Evolutionary conservation across 106 monocot species (phyloP), one percentile per base, ranked within the genome.

Genomic region (Dioscorea zingiberensis): DNA sequence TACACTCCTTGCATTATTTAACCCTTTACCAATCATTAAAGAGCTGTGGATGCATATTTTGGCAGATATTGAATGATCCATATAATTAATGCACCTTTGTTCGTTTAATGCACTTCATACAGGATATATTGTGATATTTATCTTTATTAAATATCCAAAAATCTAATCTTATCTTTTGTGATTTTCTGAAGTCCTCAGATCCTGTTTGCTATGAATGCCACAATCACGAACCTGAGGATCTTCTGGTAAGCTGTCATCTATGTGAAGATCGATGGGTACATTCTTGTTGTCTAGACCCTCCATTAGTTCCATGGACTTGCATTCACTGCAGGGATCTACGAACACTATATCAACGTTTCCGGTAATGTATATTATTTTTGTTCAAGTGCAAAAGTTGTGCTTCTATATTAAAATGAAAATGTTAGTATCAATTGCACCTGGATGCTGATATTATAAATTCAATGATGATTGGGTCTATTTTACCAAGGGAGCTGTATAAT

Each of bases 271-370:
- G 58, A 13, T 86, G 85, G 85, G 85, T 88, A 45, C 95, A 97
- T 71, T 86, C 91, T 9, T 97, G 70, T 58, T 97, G 95, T 75
- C 79, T 97, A 25, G 95, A 91, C 61, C 95, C 95, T 72, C 95
- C 95, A 57, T 60, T 85, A 69, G 46, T 77, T 69, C 91, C 91
- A n/a, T 97, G 95, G 95, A 97, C 95, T 2, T 97, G 95, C 72
- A 47, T 86, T 60, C 78, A 88, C 60, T 97, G 91, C 78, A 73
- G 82, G 48, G 91, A 91, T 79, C 85, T 97, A 44, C 72, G 88
- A 28, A 73, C 60, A 55, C 76, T 91, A 21, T 91, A 91, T 79
- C 87, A 79, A 44, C 82, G 77, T 44, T 88, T 73, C 55, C 87
- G 78, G 23, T 95, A 69, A 62, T 26, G 38, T 38, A 8, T 38